These are phyloP conservation scores for Sordaria brevicollis DNA, from an alignment of 495 filamentous ascomycete genomes.

Conservation along the genomic window DNA sequence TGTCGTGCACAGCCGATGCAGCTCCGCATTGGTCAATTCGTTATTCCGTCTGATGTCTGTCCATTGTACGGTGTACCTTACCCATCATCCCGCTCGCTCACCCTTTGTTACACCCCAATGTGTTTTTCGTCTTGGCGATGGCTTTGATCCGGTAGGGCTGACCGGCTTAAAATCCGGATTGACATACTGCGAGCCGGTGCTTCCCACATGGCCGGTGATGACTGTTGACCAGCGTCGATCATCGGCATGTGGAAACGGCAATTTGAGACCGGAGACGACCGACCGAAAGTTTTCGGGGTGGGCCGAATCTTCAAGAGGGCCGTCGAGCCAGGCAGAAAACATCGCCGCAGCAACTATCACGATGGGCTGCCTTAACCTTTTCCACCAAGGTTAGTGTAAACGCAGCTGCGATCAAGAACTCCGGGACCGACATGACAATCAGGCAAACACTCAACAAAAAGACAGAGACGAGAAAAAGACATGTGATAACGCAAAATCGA, in stretches of 20 bases:
- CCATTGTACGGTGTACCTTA: not conserved
- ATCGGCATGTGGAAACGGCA: not conserved
- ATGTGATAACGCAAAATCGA: not conserved
- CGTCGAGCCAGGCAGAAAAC: slow-evolving; percentile 46
- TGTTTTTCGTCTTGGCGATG: not conserved
- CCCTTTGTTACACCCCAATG: not conserved
- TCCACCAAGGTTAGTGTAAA: slow-evolving; percentile 10
- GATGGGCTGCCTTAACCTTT: slow-evolving; percentile 49
- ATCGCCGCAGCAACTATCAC: slow-evolving; percentile 49
- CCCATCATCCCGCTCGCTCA: not conserved
- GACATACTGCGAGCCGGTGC: not conserved
- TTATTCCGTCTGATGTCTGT: not conserved
- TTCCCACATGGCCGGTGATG: not conserved
- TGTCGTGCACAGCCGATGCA: not conserved
- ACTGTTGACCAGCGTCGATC: not conserved
- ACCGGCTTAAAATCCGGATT: not conserved
- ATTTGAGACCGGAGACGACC: not conserved
- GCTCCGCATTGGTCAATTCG: not conserved
- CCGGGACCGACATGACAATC: not conserved
- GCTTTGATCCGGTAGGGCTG: not conserved
- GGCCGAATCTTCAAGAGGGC: slow-evolving; percentile 4
- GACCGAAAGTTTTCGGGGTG: not conserved
- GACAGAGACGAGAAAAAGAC: not conserved
- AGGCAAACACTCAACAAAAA: not conserved
- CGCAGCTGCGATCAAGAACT: not conserved